These are phyloP conservation scores for Malus hybrid DNA, from an alignment of 331 rosid species.

Conservation along the genomic window DNA sequence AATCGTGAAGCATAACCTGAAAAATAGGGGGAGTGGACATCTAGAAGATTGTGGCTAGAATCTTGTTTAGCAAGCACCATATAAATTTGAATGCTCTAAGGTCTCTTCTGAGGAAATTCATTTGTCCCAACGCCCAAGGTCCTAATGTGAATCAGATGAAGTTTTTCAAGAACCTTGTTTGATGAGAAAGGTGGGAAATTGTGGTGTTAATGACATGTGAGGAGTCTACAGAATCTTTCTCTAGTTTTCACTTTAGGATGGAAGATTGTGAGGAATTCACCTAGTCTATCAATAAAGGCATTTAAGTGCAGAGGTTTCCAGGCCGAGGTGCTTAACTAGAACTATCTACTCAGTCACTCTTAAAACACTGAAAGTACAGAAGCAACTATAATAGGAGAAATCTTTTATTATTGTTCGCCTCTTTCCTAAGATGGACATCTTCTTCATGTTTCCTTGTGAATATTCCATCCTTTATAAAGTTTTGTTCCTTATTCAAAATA, in stretches of 20 bases:
- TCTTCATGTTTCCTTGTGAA: not conserved
- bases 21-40: not conserved
- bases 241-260: not conserved
- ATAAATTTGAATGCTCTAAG: not conserved
- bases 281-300: slow-evolving; percentile 12
- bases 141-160: not conserved
- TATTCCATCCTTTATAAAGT: not conserved
- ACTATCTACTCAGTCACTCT: not conserved
- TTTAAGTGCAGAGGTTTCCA: slow-evolving; percentile 7
- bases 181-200: not conserved
- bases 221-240: not conserved
- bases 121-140: not conserved
- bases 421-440: not conserved
- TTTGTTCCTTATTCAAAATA: not conserved
- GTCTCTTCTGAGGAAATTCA: not conserved
- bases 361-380: too few species aligned
- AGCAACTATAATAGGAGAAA: too few species aligned
- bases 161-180: not conserved
- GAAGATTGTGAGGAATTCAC: not conserved
- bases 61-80: not conserved
- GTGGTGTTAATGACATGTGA: not conserved
- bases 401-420: not conserved
- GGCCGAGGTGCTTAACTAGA: not conserved
- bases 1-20: not conserved
- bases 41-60: not conserved